These are phyloP conservation scores for Suillus hirtellus DNA, from an alignment of 768 basidiomycete species.

Conservation along the genomic window DNA sequence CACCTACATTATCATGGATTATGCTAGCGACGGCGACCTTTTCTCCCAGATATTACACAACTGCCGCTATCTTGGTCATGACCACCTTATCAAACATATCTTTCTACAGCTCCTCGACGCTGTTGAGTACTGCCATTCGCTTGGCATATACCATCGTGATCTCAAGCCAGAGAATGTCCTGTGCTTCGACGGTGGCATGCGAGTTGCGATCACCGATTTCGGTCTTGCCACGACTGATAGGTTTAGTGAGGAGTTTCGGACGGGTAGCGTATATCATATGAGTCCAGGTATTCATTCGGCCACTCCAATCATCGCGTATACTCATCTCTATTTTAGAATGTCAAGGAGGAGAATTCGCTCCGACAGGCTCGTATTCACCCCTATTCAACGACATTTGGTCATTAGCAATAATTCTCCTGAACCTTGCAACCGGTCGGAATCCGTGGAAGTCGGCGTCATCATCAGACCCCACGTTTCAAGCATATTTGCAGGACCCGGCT, in stretches of 20 bases:
- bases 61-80: slow-evolving; percentile 80
- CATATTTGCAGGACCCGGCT: slow-evolving; percentile 73
- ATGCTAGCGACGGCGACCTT: slow-evolving; percentile 86
- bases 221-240: slow-evolving; percentile 90
- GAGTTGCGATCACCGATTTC: slow-evolving; percentile 91
- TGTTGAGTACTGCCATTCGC: slow-evolving; percentile 87
- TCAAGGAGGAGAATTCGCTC: slow-evolving; percentile 68
- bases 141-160: slow-evolving; percentile 95
- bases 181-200: slow-evolving; percentile 75
- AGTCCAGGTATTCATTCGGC: slow-evolving; percentile 62
- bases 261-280: slow-evolving; percentile 99
- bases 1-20: slow-evolving; percentile 94
- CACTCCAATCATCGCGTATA: slow-evolving; percentile 15
- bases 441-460: slow-evolving; percentile 90
- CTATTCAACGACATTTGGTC: slow-evolving; percentile 95
- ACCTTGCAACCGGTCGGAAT: slow-evolving; percentile 91
- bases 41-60: slow-evolving; percentile 84
- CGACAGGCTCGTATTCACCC: slow-evolving; percentile 75
- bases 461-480: slow-evolving; percentile 86
- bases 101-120: slow-evolving; percentile 94
- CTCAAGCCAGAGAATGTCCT: slow-evolving; percentile 96
- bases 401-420: slow-evolving; percentile 92
- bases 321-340: slow-evolving; percentile 63
- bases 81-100: slow-evolving; percentile 81
- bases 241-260: slow-evolving; percentile 84